phyloP scores from a whole-genome alignment of 805 yeast genomes.

The Candida insectorum region DNA sequence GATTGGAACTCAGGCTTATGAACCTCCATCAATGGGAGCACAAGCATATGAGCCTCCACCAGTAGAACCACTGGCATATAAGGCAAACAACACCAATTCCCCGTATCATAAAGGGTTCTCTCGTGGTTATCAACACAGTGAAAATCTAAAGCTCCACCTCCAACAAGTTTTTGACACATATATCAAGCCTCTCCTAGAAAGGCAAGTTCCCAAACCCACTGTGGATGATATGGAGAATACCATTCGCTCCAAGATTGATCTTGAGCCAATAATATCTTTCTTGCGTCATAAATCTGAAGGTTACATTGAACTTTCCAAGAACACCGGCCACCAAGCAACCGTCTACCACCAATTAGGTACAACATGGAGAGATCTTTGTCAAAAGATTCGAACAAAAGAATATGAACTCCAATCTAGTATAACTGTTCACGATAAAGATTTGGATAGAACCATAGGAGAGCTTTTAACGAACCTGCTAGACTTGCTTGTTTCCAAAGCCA shows the following conservation, averaged over 20 bases:
- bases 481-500: no score
- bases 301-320: conserved; percentile 19
- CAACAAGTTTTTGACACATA: conserved; percentile 8
- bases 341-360: conserved; percentile 23
- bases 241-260: conserved; percentile 27
- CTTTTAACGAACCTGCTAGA: no score
- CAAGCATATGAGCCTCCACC: conserved; percentile 12
- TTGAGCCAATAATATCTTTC: conserved; percentile 29
- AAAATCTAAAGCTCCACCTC: conserved; percentile 16
- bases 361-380: conserved; percentile 26
- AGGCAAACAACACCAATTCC: no score
- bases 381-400: conserved; percentile 24
- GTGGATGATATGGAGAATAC: conserved; percentile 36
- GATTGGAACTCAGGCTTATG: not conserved
- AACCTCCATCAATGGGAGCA: conserved; percentile 15
- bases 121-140: conserved; percentile 29
- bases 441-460: conserved; percentile 5
- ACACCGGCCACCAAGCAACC: conserved; percentile 24
- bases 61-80: not conserved
- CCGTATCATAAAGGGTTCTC: conserved; percentile 36
- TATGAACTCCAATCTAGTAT: conserved; percentile 15
- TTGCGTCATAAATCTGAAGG: conserved; percentile 28
- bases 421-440: conserved; percentile 3
- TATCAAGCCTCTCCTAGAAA: conserved; percentile 12
- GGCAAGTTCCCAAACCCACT: not conserved